Evolutionary conservation across 1,139 yeast genomes (phyloP).

Genomic region (Taphrina populina): DNA sequence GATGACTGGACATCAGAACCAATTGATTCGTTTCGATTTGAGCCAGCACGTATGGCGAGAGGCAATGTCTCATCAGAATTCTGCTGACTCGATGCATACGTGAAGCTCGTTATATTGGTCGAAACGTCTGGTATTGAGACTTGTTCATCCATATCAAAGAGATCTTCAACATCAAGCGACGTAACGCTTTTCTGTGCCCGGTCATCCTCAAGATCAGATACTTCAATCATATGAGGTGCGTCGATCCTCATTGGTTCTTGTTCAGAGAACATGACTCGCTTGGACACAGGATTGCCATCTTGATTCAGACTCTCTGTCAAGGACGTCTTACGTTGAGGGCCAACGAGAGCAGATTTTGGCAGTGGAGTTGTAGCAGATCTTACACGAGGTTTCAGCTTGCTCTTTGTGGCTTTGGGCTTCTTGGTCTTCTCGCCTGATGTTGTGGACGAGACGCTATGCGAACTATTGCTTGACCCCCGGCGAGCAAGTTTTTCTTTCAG

Average conservation of each 20-base stretch:
- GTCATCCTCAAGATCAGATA: slow-evolving; percentile 19
- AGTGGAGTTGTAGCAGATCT: slow-evolving; percentile 20
- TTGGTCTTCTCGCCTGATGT: not conserved
- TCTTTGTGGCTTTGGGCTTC: not conserved
- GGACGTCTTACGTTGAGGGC: slow-evolving; percentile 8
- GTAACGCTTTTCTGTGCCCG: not conserved
- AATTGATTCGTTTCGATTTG: slow-evolving; percentile 7
- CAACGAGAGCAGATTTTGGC: slow-evolving; percentile 18
- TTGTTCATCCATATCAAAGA: slow-evolving; percentile 28
- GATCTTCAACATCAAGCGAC: slow-evolving; percentile 16
- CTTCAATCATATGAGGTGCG: slow-evolving; percentile 10
- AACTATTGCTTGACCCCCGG: not conserved
- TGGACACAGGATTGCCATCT: slow-evolving; percentile 10
- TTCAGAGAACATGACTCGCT: slow-evolving; percentile 34
- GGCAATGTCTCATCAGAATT: no score
- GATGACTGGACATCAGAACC: slow-evolving; percentile 13
- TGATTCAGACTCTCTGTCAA: not conserved
- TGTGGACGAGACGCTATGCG: slow-evolving; percentile 4
- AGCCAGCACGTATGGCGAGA: not conserved
- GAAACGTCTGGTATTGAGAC: slow-evolving; percentile 9
- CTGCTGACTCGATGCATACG: no score
- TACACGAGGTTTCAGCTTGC: slow-evolving; percentile 4
- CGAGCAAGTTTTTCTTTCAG: not conserved
- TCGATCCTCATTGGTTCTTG: slow-evolving; percentile 29
- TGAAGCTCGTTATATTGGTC: not conserved